Percentiles rank a stretch among this genome's conserved stretches.
Conservation (phyloP, 257 asterid genomes). For the Solanum commersonii region DNA sequence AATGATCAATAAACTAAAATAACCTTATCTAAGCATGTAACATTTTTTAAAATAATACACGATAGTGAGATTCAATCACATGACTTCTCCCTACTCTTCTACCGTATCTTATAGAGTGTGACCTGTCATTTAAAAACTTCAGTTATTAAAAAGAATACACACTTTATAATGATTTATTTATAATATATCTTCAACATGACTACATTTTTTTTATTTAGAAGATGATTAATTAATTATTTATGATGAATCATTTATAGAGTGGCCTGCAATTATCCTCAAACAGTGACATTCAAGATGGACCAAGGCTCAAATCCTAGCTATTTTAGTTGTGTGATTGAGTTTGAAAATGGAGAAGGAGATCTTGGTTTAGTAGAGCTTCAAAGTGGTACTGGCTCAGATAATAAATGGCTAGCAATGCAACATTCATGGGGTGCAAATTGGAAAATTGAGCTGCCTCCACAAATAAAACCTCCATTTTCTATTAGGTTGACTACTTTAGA, state of each 20-base stretch:
- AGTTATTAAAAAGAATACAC: background rate
- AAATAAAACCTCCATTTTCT: conserved; percentile 15
- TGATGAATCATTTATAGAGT: conserved; percentile 11
- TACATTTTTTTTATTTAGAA: background rate
- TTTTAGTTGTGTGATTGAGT: conserved; percentile 20
- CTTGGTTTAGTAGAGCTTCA: conserved; percentile 2
- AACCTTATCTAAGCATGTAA: background rate
- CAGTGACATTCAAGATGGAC: conserved; percentile 13
- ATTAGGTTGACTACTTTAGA: conserved; percentile 18
- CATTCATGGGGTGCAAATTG: conserved; percentile 25
- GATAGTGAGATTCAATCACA: background rate
- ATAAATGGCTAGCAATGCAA: conserved; percentile 19
- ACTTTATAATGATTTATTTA: too few species aligned
- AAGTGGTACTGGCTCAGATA: background rate
- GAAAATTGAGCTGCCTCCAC: background rate
- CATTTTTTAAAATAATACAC: too few species aligned
- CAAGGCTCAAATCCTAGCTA: conserved; percentile 10
- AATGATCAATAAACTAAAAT: background rate
- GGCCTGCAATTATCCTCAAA: conserved; percentile 6
- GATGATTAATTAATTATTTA: background rate
- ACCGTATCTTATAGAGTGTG: background rate
- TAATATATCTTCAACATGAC: background rate
- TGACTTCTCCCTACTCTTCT: background rate
- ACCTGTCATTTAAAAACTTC: background rate
- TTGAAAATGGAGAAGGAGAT: conserved; percentile 33